phyloP scores from a whole-genome alignment of 2,329 filamentous ascomycete genomes.

The Zopfia rhizophila region DNA sequence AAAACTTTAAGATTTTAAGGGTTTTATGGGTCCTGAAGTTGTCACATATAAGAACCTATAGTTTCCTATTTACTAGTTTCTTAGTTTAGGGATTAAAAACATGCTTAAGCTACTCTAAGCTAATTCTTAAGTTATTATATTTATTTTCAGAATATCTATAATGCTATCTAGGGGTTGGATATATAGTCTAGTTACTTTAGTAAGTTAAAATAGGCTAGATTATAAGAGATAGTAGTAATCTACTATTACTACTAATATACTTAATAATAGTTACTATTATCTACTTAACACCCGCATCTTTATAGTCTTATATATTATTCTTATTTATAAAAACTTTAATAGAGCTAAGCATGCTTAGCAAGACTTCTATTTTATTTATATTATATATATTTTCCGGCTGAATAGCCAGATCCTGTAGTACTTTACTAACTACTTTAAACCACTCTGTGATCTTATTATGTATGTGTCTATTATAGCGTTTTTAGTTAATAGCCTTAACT shows the following conservation, averaged over 20 bases:
- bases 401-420: too few species aligned
- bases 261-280: constrained; percentile 32
- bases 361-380: too few species aligned
- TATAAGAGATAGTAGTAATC: constrained; percentile 19
- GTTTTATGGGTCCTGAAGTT: too few species aligned
- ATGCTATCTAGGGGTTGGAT: constrained; percentile 24
- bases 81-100: constrained; percentile 47
- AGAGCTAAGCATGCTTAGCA: too few species aligned
- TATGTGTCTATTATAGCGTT: constrained; percentile 30
- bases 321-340: constrained; percentile 31
- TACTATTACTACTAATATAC: constrained; percentile 22
- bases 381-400: too few species aligned
- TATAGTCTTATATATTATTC: constrained; percentile 24
- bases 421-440: too few species aligned
- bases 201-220: constrained; percentile 25
- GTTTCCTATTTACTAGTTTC: constrained; percentile 33
- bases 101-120: too few species aligned
- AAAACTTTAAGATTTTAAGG: too few species aligned
- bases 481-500: constrained; percentile 31
- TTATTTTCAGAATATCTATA: constrained; percentile 10
- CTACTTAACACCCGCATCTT: constrained; percentile 31
- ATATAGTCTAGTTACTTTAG: constrained; percentile 10
- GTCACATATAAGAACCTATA: too few species aligned
- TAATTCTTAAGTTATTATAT: too few species aligned
- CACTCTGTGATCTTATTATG: too few species aligned